phyloP scores from a whole-genome alignment of 306 rosid genomes.

The Vicia sativa region DNA sequence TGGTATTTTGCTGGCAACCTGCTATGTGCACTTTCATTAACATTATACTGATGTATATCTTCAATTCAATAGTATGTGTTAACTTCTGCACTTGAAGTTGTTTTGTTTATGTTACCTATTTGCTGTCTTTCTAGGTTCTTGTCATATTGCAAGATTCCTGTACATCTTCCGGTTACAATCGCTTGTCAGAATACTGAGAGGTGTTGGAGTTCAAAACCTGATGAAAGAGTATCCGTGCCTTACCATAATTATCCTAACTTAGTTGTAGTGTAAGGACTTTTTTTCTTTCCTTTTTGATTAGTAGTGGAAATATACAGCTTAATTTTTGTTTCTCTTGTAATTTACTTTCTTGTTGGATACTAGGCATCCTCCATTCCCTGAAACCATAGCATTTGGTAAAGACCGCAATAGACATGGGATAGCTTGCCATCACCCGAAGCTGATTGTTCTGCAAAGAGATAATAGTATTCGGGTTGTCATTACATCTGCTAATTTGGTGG shows the following conservation, averaged over 20 bases:
- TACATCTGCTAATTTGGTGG: constrained; percentile 86
- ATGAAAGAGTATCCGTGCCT: constrained; percentile 59
- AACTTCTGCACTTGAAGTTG: constrained; percentile 17
- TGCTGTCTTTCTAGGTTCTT: constrained; percentile 60
- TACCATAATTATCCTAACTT: constrained; percentile 71
- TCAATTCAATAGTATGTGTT: background rate
- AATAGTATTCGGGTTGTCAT: constrained; percentile 69
- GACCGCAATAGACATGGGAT: constrained; percentile 68
- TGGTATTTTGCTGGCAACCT: constrained; percentile 17
- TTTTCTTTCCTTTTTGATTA: constrained; percentile 1
- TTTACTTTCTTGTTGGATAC: constrained; percentile 28
- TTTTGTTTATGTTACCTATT: constrained; percentile 32
- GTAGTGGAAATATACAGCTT: constrained; percentile 30
- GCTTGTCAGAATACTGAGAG: constrained; percentile 73
- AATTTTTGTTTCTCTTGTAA: constrained; percentile 24
- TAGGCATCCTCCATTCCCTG: constrained; percentile 80
- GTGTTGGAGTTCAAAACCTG: constrained; percentile 73
- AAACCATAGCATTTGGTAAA: constrained; percentile 70
- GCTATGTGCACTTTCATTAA: background rate
- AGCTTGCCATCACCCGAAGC: constrained; percentile 89
- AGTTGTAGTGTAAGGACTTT: constrained; percentile 57
- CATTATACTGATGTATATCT: constrained; percentile 9
- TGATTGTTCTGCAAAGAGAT: constrained; percentile 68
- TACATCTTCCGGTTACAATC: constrained; percentile 64
- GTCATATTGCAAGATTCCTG: constrained; percentile 69